These are phyloP conservation scores for Trichophyton schoenleinii DNA, from an alignment of 2,329 filamentous ascomycete species.

Conservation along the genomic window DNA sequence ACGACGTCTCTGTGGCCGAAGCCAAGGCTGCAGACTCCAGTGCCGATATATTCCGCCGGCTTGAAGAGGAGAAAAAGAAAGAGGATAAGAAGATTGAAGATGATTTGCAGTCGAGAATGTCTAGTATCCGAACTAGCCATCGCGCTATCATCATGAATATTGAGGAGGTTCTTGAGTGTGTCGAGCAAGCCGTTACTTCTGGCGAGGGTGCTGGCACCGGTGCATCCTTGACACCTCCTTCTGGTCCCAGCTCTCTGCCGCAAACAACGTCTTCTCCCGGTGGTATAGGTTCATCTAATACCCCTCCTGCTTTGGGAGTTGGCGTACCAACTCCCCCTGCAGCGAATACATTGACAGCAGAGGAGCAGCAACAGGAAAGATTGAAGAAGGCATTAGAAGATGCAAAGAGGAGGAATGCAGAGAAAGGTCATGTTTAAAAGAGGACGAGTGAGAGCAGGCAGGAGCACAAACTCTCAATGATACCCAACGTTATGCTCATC, in stretches of 20 bases:
- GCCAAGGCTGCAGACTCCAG: constrained; percentile 36
- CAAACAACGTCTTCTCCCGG: not conserved
- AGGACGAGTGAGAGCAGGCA: not conserved
- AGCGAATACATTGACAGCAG: constrained; percentile 1
- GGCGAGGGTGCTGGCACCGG: not conserved
- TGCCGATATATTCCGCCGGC: constrained; percentile 29
- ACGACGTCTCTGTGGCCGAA: constrained; percentile 42
- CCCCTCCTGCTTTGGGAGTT: not conserved
- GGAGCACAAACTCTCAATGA: not conserved
- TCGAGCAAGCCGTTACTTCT: not conserved
- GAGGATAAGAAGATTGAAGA: constrained; percentile 36
- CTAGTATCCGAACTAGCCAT: constrained; percentile 30
- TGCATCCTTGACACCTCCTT: not conserved
- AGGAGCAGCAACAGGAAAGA: constrained; percentile 35
- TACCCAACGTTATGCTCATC: not conserved
- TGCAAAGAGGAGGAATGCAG: constrained; percentile 43
- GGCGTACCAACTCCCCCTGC: not conserved
- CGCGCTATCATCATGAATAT: constrained; percentile 27
- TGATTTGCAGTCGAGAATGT: constrained; percentile 31
- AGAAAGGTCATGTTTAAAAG: constrained; percentile 11
- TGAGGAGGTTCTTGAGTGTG: constrained; percentile 25
- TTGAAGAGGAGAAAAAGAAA: constrained; percentile 37
- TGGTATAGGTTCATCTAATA: not conserved
- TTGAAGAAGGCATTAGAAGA: constrained; percentile 40
- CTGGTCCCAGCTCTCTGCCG: not conserved